phyloP scores from a whole-genome alignment of 495 filamentous ascomycete species.

The Pseudotulostoma volvatum region DNA sequence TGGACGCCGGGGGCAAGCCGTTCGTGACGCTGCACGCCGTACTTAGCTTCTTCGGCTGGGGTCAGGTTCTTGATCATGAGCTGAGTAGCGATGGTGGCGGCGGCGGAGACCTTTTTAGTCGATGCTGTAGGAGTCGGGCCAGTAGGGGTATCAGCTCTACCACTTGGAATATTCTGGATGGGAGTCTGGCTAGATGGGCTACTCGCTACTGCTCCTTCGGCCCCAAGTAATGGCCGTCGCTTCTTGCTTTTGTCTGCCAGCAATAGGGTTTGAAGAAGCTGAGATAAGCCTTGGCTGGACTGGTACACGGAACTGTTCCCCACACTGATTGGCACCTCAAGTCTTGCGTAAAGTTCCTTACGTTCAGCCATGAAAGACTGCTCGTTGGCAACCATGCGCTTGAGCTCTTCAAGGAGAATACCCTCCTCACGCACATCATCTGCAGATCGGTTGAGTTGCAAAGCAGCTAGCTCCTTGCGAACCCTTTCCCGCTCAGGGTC shows the following conservation, averaged over 20 bases:
- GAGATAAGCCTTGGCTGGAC: conserved; percentile 58
- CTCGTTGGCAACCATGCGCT: conserved; percentile 69
- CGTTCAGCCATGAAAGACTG: conserved; percentile 74
- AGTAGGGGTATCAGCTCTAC: conserved; percentile 24
- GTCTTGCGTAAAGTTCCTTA: conserved; percentile 71
- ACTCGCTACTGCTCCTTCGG: conserved; percentile 29
- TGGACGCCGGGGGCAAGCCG: conserved; percentile 55
- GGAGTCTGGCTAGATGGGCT: conserved; percentile 37
- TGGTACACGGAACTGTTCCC: conserved; percentile 54
- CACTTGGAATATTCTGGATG: conserved; percentile 13
- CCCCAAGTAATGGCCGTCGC: conserved; percentile 45
- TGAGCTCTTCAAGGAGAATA: conserved; percentile 70
- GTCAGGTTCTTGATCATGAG: conserved; percentile 51
- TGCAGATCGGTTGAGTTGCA: conserved; percentile 58
- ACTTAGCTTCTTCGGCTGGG: conserved; percentile 55
- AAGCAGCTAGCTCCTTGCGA: conserved; percentile 71
- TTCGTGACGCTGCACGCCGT: conserved; percentile 75
- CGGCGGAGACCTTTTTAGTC: conserved; percentile 13
- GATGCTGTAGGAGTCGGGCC: conserved; percentile 15
- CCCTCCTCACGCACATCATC: conserved; percentile 88
- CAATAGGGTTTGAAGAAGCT: conserved; percentile 62
- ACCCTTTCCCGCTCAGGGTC: conserved; percentile 56
- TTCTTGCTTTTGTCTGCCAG: conserved; percentile 79
- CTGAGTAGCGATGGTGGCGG: conserved; percentile 21
- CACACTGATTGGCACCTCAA: conserved; percentile 60